Evolutionary conservation across 1,284 basidiomycete species (phyloP).

Genomic region (Erythrobasidium hasegawianum): DNA sequence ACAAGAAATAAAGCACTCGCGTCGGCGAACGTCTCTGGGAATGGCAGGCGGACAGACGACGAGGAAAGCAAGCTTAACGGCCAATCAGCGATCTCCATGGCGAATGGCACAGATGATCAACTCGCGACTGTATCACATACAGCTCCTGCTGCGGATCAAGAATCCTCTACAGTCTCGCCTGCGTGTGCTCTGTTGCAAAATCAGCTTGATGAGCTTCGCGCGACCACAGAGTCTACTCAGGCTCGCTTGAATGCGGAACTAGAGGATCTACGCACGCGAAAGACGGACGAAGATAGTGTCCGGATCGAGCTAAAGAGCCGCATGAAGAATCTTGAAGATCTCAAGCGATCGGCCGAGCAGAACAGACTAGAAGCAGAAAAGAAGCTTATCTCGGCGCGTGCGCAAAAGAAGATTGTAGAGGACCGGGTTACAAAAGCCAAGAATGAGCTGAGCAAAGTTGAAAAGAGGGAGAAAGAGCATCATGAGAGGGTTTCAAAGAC

Average conservation of each 20-base stretch:
- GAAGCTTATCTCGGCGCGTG: slow-evolving; percentile 67
- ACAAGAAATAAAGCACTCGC: background rate
- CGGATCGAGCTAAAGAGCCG: slow-evolving; percentile 72
- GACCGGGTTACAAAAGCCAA: slow-evolving; percentile 64
- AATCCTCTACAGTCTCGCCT: slow-evolving; percentile 16
- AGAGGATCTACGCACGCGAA: slow-evolving; percentile 66
- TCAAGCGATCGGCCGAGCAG: slow-evolving; percentile 74
- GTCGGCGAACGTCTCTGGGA: background rate
- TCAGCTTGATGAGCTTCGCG: slow-evolving; percentile 70
- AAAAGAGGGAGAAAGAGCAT: slow-evolving; percentile 47
- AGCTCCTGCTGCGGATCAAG: slow-evolving; percentile 14
- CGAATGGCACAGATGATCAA: slow-evolving; percentile 36
- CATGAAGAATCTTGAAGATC: slow-evolving; percentile 80
- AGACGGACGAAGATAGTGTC: slow-evolving; percentile 75
- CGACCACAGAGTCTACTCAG: slow-evolving; percentile 59
- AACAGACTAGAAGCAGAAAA: slow-evolving; percentile 79
- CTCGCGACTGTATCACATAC: slow-evolving; percentile 34
- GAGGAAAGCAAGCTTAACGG: background rate
- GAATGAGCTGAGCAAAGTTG: slow-evolving; percentile 63
- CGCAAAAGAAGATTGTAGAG: slow-evolving; percentile 61
- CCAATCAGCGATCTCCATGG: slow-evolving; percentile 27
- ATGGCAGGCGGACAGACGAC: background rate
- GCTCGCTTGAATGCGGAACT: slow-evolving; percentile 66
- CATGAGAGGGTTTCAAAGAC: slow-evolving; percentile 54
- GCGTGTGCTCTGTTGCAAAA: slow-evolving; percentile 59